A percentile compares a stretch with the other conserved stretches of the same genome.
Conservation (phyloP, 805 yeast species). For the Danielozyma ontarioensis region DNA sequence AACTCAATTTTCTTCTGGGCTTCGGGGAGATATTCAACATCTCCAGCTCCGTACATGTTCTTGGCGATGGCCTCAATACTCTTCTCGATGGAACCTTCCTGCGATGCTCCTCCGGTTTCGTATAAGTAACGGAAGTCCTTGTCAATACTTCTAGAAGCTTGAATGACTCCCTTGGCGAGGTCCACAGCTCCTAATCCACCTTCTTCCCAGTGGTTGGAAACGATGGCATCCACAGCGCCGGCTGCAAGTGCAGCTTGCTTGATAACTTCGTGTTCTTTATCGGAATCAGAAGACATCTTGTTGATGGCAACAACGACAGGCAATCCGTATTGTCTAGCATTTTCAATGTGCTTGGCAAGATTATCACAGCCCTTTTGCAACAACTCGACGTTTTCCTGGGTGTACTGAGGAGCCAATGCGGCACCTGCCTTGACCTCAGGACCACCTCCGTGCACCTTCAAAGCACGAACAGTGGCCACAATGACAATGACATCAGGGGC, state of each 20-base stretch:
- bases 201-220: constrained; percentile 81
- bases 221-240: constrained; percentile 76
- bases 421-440: constrained; percentile 86
- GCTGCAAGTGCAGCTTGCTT: constrained; percentile 65
- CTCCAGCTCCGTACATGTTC: constrained; percentile 74
- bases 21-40: constrained; percentile 61
- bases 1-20: constrained; percentile 66
- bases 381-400: constrained; percentile 64
- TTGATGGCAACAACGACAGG: constrained; percentile 82
- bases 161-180: constrained; percentile 65
- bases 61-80: constrained; percentile 64
- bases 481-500: constrained; percentile 73
- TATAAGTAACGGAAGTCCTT: constrained; percentile 51
- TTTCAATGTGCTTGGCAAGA: constrained; percentile 70
- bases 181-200: constrained; percentile 81
- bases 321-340: constrained; percentile 66
- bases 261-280: constrained; percentile 62
- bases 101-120: constrained; percentile 46
- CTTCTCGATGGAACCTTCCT: constrained; percentile 45
- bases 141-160: constrained; percentile 47
- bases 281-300: constrained; percentile 70
- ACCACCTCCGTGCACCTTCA: constrained; percentile 85
- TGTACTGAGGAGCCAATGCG: constrained; percentile 67
- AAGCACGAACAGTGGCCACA: constrained; percentile 81
- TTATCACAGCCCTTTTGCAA: constrained; percentile 68